Evolutionary conservation across 1,139 yeast species (phyloP).

Genomic region (Yamadazyma kanchanaburiensis): DNA sequence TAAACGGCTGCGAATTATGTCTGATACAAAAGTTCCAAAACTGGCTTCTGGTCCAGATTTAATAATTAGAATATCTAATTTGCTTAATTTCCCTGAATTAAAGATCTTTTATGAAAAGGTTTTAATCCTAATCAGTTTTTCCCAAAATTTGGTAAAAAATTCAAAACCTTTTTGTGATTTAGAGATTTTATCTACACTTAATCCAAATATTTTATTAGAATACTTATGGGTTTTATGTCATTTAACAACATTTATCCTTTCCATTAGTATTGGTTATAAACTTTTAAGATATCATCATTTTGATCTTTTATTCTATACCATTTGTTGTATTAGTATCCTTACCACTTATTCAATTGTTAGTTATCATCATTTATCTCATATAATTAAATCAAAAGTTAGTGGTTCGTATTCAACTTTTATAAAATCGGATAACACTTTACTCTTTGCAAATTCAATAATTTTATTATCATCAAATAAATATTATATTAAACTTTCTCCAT

Average conservation of each 20-base stretch:
- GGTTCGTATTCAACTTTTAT: conserved; percentile 22
- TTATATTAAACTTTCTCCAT: conserved; percentile 38
- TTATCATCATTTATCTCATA: conserved; percentile 15
- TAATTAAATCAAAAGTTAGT: conserved; percentile 3
- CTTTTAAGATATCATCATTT: neutral
- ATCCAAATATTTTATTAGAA: neutral
- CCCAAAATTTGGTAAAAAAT: no score
- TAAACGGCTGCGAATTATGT: neutral
- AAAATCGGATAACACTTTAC: conserved; percentile 45
- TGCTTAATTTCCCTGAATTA: no score
- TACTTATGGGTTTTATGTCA: neutral
- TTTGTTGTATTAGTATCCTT: conserved; percentile 6
- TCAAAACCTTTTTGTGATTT: neutral
- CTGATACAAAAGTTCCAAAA: no score
- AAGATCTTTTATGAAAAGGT: neutral
- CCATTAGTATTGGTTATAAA: neutral
- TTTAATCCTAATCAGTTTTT: neutral
- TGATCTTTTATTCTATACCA: neutral
- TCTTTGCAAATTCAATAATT: conserved; percentile 34
- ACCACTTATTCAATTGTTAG: conserved; percentile 20
- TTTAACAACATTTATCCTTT: neutral
- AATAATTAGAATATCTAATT: no score
- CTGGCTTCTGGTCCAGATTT: no score
- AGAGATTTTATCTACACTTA: neutral
- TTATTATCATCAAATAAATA: conserved; percentile 22